These are phyloP conservation scores for Coemansia javaensis DNA, from an alignment of 192 early-diverging fungal genomes.

Conservation along the genomic window DNA sequence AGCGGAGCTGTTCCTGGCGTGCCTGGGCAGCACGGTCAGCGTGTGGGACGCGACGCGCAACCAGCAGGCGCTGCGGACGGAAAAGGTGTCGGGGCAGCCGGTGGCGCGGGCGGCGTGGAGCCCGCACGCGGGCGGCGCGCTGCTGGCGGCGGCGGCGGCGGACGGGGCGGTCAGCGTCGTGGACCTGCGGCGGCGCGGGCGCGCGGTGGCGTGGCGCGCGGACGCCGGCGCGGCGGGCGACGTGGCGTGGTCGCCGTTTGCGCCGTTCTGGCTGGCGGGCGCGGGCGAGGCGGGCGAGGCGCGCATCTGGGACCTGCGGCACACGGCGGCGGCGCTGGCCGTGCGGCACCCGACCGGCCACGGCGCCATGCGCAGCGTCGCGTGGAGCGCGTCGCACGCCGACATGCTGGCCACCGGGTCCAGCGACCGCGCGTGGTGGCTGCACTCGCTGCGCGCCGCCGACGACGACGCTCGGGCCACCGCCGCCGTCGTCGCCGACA, in stretches of 20 bases:
- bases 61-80: conserved; percentile 31
- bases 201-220: conserved; percentile 54
- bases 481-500: conserved; percentile 18
- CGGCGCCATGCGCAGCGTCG: conserved; percentile 25
- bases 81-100: conserved; percentile 42
- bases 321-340: conserved; percentile 25
- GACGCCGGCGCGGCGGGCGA: conserved; percentile 39
- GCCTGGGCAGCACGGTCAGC: conserved; percentile 44
- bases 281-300: conserved; percentile 57
- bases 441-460: conserved; percentile 46
- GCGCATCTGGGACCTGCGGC: conserved; percentile 70
- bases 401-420: conserved; percentile 60
- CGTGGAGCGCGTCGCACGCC: conserved; percentile 67
- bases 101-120: conserved; percentile 38
- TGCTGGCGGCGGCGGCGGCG: conserved; percentile 33
- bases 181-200: conserved; percentile 48
- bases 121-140: conserved; percentile 26
- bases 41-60: conserved; percentile 41
- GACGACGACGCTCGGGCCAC: neutral
- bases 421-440: conserved; percentile 54
- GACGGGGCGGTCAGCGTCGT: conserved; percentile 36
- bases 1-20: conserved; percentile 39
- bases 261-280: conserved; percentile 72
- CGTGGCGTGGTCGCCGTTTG: conserved; percentile 65
- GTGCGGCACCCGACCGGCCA: conserved; percentile 28